A percentile compares a stretch with the other conserved stretches of the same genome.
Conservation (phyloP, 73 alveolate species). For the Paramecium bursaria region DNA sequence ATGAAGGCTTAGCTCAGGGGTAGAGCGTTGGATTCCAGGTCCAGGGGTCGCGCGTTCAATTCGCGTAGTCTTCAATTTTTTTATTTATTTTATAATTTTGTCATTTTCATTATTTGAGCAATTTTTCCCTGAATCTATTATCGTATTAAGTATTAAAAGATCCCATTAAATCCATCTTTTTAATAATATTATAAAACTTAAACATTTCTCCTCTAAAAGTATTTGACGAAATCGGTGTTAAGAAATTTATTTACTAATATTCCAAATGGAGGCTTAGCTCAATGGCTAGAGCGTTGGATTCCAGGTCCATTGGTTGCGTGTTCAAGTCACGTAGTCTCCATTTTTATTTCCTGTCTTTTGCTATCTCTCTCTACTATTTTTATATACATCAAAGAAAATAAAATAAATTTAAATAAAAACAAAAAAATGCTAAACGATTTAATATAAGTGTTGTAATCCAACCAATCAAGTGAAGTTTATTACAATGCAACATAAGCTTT, state of each 20-base stretch:
- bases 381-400: too few species aligned
- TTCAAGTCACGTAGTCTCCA: slow-evolving; percentile 76
- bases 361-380: too few species aligned
- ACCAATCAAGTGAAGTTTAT: slow-evolving; percentile 6
- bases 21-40: slow-evolving; percentile 73
- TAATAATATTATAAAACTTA: too few species aligned
- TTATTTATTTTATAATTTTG: not conserved
- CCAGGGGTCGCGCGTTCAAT: slow-evolving; percentile 68
- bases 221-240: too few species aligned
- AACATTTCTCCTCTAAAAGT: too few species aligned
- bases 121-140: too few species aligned
- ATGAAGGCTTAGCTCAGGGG: slow-evolving; percentile 69
- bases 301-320: slow-evolving; percentile 76
- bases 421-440: slow-evolving; percentile 60
- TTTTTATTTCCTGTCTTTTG: not conserved
- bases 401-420: too few species aligned
- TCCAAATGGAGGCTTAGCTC: slow-evolving; percentile 77
- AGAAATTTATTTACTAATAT: too few species aligned
- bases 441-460: slow-evolving; percentile 5
- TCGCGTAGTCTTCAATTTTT: slow-evolving; percentile 66
- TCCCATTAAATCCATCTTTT: too few species aligned
- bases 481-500: slow-evolving; percentile 32
- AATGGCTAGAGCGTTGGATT: slow-evolving; percentile 74
- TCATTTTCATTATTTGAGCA: too few species aligned
- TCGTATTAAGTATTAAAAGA: too few species aligned